Conservation (phyloP, 768 basidiomycete species). For the Tricholomella constricta region DNA sequence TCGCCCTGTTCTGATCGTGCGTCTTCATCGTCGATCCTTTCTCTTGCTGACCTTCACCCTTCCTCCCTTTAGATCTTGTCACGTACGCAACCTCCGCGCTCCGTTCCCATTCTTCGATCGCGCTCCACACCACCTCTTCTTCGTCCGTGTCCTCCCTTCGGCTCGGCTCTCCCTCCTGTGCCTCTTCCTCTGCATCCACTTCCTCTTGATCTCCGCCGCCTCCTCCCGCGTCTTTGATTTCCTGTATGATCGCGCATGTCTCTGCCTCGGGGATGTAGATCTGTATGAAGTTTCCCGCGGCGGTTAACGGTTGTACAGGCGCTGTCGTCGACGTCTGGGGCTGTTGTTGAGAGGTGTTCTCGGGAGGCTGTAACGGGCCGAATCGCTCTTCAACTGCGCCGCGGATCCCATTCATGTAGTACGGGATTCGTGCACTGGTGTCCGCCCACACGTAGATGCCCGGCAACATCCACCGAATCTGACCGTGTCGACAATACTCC, state of each 20-base stretch:
- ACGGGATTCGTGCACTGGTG: not conserved
- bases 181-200: not conserved
- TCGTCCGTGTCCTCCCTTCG: not conserved
- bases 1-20: not conserved
- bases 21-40: not conserved
- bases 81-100: not conserved
- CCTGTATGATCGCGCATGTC: not conserved
- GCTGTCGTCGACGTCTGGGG: no score
- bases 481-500: not conserved
- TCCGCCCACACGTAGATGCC: no score
- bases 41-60: not conserved
- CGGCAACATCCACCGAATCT: not conserved
- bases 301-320: not conserved
- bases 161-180: not conserved
- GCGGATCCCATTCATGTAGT: not conserved
- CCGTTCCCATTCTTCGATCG: not conserved
- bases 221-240: not conserved
- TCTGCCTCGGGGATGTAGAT: not conserved
- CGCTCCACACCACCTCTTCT: not conserved
- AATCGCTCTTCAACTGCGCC: not conserved
- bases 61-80: not conserved
- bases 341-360: not conserved
- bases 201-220: not conserved
- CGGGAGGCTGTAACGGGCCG: not conserved
- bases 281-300: not conserved